These are phyloP conservation scores for Secale cereale DNA, from an alignment of 176 grass and related monocot genomes.

Conservation along the genomic window DNA sequence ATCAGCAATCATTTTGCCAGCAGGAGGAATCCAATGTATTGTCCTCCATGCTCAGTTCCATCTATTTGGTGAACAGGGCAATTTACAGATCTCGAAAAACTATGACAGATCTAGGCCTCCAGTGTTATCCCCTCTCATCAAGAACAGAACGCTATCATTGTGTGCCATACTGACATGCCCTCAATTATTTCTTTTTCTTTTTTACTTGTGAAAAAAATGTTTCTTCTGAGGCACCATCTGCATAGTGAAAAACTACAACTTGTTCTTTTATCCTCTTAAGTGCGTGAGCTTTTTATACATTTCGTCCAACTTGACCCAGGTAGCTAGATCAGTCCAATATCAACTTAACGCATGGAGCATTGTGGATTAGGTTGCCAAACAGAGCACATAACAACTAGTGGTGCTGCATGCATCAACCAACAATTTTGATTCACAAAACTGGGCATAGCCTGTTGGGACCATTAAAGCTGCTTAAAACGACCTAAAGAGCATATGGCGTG, in stretches of 20 bases:
- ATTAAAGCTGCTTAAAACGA: slow-evolving; percentile 3
- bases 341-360: not conserved
- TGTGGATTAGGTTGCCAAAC: slow-evolving; percentile 8
- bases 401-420: slow-evolving; percentile 1
- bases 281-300: slow-evolving; percentile 11
- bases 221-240: slow-evolving; percentile 27
- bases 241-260: slow-evolving; percentile 5
- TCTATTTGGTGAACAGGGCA: slow-evolving; percentile 1
- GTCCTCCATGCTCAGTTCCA: slow-evolving; percentile 17
- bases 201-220: not conserved
- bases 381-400: not conserved
- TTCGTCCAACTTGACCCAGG: not conserved
- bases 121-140: slow-evolving; percentile 23
- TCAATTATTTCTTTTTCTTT: not conserved
- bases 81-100: slow-evolving; percentile 17
- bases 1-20: not conserved
- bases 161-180: not conserved
- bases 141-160: slow-evolving; percentile 30
- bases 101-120: not conserved
- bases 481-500: not conserved
- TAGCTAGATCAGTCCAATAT: not conserved
- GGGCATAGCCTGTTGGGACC: not conserved
- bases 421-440: slow-evolving; percentile 17
- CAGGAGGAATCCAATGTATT: not conserved
- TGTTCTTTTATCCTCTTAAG: not conserved